Conservation (phyloP, 1,284 basidiomycete genomes). For the Ceratobasidium sp. region DNA sequence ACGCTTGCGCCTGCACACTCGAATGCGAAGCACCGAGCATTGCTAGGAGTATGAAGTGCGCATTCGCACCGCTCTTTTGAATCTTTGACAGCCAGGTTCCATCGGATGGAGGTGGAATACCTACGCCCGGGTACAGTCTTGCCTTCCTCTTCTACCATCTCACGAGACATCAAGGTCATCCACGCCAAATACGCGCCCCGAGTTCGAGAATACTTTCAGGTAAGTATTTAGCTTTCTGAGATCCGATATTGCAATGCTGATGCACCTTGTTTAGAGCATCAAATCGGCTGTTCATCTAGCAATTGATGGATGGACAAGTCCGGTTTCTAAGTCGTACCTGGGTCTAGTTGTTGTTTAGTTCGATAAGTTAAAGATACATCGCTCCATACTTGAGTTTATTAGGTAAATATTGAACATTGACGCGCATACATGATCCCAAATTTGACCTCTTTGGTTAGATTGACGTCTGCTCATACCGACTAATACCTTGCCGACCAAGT, state of each 20-base stretch:
- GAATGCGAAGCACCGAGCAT: not conserved
- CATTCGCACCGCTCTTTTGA: slow-evolving; percentile 51
- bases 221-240: slow-evolving; percentile 50
- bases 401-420: slow-evolving; percentile 49
- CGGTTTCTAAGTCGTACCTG: slow-evolving; percentile 54
- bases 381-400: slow-evolving; percentile 57
- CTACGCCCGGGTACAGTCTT: slow-evolving; percentile 53
- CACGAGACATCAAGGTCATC: slow-evolving; percentile 52
- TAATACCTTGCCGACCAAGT: slow-evolving; percentile 54
- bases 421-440: not conserved
- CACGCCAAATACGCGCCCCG: slow-evolving; percentile 51
- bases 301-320: slow-evolving; percentile 58
- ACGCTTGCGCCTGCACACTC: not conserved
- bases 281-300: slow-evolving; percentile 57
- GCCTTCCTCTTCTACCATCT: slow-evolving; percentile 54
- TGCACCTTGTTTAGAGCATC: no score
- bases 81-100: slow-evolving; percentile 52
- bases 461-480: slow-evolving; percentile 55
- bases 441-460: slow-evolving; percentile 45
- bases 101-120: slow-evolving; percentile 54
- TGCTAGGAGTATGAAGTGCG: slow-evolving; percentile 24
- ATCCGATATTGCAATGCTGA: no score
- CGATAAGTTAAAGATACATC: slow-evolving; percentile 52
- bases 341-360: slow-evolving; percentile 57
- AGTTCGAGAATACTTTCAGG: slow-evolving; percentile 54